A percentile compares a stretch with the other conserved stretches of the same genome.
Conservation (phyloP, 306 rosid genomes). For the Prunus mongolica region DNA sequence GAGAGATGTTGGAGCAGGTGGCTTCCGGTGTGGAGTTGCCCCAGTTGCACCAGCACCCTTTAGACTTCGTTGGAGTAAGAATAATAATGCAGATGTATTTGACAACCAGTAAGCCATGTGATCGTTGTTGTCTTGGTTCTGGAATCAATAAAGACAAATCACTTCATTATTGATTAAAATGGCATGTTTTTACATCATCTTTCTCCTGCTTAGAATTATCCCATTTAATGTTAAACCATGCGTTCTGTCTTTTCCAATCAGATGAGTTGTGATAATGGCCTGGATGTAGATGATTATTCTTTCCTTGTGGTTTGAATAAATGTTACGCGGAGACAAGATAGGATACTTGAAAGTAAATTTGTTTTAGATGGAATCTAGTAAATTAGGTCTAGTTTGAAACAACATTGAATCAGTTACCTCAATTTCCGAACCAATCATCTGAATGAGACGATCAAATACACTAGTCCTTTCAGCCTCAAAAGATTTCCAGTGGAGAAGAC, state of each 20-base stretch:
- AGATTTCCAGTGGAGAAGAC: constrained; percentile 98
- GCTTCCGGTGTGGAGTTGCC: constrained; percentile 62
- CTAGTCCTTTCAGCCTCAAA: constrained; percentile 99
- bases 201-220: not conserved
- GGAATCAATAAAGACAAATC: constrained; percentile 28
- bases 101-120: constrained; percentile 98
- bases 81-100: constrained; percentile 83
- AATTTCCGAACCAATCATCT: constrained; percentile 97
- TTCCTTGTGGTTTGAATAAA: no score
- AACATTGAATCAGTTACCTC: constrained; percentile 48
- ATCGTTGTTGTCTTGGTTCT: constrained; percentile 93
- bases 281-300: no score
- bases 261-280: no score
- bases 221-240: not conserved
- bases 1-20: constrained; percentile 81
- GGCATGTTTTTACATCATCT: not conserved
- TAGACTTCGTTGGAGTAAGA: constrained; percentile 87
- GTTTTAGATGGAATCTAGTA: no score
- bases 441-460: constrained; percentile 98
- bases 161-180: not conserved
- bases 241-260: not conserved
- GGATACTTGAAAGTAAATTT: no score
- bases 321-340: no score
- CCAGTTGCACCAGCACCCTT: constrained; percentile 71
- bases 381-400: no score